Percentiles rank a stretch among this genome's conserved stretches.
These are phyloP conservation scores for Cyberlindnera galapagoensis DNA, from an alignment of 805 yeast genomes.

Conservation along the genomic window DNA sequence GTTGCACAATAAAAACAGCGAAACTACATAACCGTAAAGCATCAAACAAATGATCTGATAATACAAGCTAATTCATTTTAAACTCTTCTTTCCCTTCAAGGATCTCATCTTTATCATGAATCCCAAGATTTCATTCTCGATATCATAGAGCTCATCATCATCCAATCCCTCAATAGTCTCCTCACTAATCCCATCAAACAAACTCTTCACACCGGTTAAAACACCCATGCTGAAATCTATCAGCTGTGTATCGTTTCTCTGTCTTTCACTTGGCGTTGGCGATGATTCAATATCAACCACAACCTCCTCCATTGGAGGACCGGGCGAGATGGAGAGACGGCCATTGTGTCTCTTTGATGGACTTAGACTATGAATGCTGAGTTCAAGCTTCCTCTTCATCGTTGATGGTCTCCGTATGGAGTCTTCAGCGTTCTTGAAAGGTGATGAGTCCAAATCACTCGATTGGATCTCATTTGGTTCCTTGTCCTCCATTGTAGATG, in stretches of 20 bases:
- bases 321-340: no score
- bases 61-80: background rate
- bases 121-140: conserved; percentile 8
- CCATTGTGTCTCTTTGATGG: no score
- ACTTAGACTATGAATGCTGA: no score
- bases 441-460: conserved; percentile 1
- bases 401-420: background rate
- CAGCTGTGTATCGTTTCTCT: background rate
- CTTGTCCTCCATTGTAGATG: background rate
- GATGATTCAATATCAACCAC: conserved; percentile 2
- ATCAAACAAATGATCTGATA: background rate
- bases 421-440: conserved; percentile 3
- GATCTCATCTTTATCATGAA: conserved; percentile 13
- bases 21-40: background rate
- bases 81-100: no score
- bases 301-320: no score
- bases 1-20: conserved; percentile 23
- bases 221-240: background rate
- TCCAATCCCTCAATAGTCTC: conserved; percentile 4
- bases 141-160: conserved; percentile 8
- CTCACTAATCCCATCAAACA: conserved; percentile 6
- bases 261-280: conserved; percentile 5
- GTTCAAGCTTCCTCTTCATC: no score
- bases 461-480: background rate
- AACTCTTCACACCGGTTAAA: no score